A percentile compares a stretch with the other conserved stretches of the same genome.
phyloP scores from a whole-genome alignment of 2,329 filamentous ascomycete genomes.

The Nigrospora osmanthi region DNA sequence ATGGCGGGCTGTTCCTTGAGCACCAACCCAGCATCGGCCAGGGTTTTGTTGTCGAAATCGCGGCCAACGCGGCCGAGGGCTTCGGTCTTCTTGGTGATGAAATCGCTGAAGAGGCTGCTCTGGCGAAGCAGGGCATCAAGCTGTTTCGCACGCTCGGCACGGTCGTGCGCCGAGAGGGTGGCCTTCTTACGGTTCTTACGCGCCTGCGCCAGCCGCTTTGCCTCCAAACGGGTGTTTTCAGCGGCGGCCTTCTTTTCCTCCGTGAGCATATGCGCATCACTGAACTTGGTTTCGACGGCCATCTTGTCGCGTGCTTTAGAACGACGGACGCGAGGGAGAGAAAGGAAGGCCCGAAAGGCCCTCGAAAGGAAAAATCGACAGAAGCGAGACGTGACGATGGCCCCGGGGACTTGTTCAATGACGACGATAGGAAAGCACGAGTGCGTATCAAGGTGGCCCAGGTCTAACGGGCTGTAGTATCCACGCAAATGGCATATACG shows the following conservation, averaged over 20 bases:
- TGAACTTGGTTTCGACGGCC: constrained; percentile 14
- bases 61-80: constrained; percentile 55
- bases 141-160: constrained; percentile 50
- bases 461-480: too few relatives aligned
- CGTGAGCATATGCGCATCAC: constrained; percentile 22
- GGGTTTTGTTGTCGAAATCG: constrained; percentile 48
- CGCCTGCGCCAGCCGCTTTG: constrained; percentile 28
- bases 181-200: constrained; percentile 35
- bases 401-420: too few relatives aligned
- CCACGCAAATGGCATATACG: too few relatives aligned
- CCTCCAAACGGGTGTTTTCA: constrained; percentile 40
- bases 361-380: too few relatives aligned
- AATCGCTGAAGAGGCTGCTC: constrained; percentile 53
- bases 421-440: too few relatives aligned
- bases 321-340: constrained; percentile 11
- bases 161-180: constrained; percentile 40
- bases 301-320: constrained; percentile 14
- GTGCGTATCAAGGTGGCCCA: too few relatives aligned
- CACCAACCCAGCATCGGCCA: constrained; percentile 59
- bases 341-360: constrained; percentile 4
- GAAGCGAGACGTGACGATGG: neutral
- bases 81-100: constrained; percentile 56
- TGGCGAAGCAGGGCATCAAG: constrained; percentile 52
- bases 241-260: constrained; percentile 38
- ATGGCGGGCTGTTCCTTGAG: constrained; percentile 82